Conservation (phyloP, 2,329 filamentous ascomycete species). For the Didymella arachidicola region DNA sequence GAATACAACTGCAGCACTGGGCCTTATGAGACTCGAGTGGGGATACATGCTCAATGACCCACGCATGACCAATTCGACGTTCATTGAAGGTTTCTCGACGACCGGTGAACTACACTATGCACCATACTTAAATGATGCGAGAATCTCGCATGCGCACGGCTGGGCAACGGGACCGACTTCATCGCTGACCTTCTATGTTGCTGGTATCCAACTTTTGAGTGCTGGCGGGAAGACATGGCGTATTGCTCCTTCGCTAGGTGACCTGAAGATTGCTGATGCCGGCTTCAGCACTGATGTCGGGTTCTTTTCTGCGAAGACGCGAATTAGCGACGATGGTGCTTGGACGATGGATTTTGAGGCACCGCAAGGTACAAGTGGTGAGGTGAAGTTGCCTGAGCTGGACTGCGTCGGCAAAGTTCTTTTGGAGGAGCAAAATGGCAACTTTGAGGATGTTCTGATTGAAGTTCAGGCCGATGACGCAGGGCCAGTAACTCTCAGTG, state of each 20-base stretch:
- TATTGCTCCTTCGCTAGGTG: slow-evolving; percentile 48
- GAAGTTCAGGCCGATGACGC: slow-evolving; percentile 22
- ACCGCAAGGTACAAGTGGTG: slow-evolving; percentile 42
- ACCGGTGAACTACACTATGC: slow-evolving; percentile 59
- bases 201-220: slow-evolving; percentile 52
- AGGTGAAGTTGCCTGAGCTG: slow-evolving; percentile 35
- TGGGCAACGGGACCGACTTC: slow-evolving; percentile 61
- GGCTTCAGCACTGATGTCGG: slow-evolving; percentile 51
- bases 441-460: slow-evolving; percentile 28
- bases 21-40: slow-evolving; percentile 59
- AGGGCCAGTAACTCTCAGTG: slow-evolving; percentile 22
- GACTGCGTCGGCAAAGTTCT: slow-evolving; percentile 32
- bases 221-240: slow-evolving; percentile 50
- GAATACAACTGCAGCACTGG: slow-evolving; percentile 52
- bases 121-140: slow-evolving; percentile 58
- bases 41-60: slow-evolving; percentile 64
- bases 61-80: slow-evolving; percentile 62
- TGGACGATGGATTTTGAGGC: slow-evolving; percentile 39
- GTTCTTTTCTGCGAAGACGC: slow-evolving; percentile 46
- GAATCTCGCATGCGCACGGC: slow-evolving; percentile 60
- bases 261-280: slow-evolving; percentile 48
- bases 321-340: slow-evolving; percentile 26
- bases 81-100: slow-evolving; percentile 60
- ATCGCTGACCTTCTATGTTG: slow-evolving; percentile 53
- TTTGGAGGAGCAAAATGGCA: slow-evolving; percentile 28